Conservation (phyloP, 139 green algal genomes). For the Coelastrella sp. region DNA sequence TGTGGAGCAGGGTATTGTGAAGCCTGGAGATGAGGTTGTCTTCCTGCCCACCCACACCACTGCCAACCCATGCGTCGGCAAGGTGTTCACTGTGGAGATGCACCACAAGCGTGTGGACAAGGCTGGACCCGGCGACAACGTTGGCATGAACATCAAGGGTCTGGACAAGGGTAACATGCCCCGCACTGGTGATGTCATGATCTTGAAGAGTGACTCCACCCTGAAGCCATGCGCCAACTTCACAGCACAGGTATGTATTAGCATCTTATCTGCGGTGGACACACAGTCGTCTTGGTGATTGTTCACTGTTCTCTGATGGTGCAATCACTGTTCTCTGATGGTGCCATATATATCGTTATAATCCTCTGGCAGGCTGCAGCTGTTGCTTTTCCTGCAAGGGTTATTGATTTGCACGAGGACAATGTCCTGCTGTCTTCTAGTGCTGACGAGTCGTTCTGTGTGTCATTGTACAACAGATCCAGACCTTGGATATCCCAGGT, state of each 20-base stretch:
- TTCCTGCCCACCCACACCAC: slow-evolving; percentile 91
- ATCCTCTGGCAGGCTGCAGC: too few species aligned
- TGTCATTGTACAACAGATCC: too few species aligned
- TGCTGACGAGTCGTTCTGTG: too few species aligned
- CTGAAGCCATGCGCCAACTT: slow-evolving; percentile 87
- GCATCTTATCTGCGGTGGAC: too few species aligned
- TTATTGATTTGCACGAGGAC: too few species aligned
- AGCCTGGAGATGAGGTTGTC: slow-evolving; percentile 92
- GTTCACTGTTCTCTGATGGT: not conserved
- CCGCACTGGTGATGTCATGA: slow-evolving; percentile 92
- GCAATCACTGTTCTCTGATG: not conserved
- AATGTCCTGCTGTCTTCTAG: too few species aligned
- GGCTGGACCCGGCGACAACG: slow-evolving; percentile 97
- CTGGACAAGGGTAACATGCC: slow-evolving; percentile 96
- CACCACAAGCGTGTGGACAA: slow-evolving; percentile 98
- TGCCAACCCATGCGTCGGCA: slow-evolving; percentile 91
- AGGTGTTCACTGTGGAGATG: slow-evolving; percentile 99
- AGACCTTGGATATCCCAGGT: slow-evolving; percentile 94
- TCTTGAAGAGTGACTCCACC: slow-evolving; percentile 90
- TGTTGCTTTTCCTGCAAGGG: not conserved
- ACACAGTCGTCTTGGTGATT: too few species aligned
- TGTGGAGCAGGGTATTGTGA: slow-evolving; percentile 97
- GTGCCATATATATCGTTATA: too few species aligned
- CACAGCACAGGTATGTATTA: slow-evolving; percentile 85
- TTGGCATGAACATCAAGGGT: slow-evolving; percentile 99